phyloP scores from a whole-genome alignment of 305 asterid species.

The Solanum hybrid region DNA sequence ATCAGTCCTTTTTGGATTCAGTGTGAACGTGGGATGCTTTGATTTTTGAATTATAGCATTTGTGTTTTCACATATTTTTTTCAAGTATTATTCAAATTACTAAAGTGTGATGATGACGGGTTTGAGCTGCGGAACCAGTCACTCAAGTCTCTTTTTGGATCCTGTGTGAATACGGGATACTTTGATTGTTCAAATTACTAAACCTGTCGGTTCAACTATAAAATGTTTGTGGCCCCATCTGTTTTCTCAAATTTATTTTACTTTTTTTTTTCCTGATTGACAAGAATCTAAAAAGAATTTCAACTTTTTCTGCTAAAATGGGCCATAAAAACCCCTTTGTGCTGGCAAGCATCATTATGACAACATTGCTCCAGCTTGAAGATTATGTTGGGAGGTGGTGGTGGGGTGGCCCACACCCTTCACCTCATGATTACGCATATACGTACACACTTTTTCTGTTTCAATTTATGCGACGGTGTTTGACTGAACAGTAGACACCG shows the following conservation, averaged over 20 bases:
- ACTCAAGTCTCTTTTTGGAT: neutral
- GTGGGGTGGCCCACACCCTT: neutral
- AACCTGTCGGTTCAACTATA: neutral
- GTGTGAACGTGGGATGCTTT: neutral
- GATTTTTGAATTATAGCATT: neutral
- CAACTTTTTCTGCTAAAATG: neutral
- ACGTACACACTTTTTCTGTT: accelerated
- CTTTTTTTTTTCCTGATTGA: neutral
- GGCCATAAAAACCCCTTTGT: neutral
- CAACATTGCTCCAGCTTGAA: constrained; percentile 5
- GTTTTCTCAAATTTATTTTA: neutral
- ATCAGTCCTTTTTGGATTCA: neutral
- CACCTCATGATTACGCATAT: neutral
- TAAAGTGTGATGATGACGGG: neutral
- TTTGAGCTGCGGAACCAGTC: neutral
- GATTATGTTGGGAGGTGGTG: neutral
- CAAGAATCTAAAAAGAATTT: neutral
- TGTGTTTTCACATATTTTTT: neutral
- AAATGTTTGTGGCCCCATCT: neutral
- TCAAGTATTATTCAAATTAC: neutral
- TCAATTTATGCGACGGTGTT: neutral
- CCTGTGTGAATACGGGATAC: neutral
- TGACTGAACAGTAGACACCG: neutral
- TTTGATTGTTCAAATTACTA: neutral
- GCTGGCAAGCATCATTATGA: neutral